Evolutionary conservation across 352 stramenopile genomes (phyloP).

Genomic region (Pythium myriotylum): DNA sequence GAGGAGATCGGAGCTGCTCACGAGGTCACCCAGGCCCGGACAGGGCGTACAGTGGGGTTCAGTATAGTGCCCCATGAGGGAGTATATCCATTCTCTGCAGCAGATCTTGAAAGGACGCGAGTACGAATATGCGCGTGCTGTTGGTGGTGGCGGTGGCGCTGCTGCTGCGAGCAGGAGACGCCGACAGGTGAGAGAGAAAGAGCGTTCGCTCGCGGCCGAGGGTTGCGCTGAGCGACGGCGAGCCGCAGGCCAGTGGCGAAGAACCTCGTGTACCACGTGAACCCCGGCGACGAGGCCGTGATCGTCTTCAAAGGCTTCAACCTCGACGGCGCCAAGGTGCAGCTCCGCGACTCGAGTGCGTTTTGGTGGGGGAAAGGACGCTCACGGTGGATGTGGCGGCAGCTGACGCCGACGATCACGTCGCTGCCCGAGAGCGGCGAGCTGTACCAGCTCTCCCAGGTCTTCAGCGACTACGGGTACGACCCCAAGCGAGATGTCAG

Average conservation of each 20-base stretch:
- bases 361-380: no score
- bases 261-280: constrained; percentile 76
- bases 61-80: not conserved
- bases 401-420: constrained; percentile 82
- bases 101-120: constrained; percentile 12
- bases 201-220: not conserved
- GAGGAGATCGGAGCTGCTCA: no score
- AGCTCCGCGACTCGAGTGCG: no score
- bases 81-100: no score
- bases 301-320: constrained; percentile 86
- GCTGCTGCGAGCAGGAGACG: not conserved
- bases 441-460: constrained; percentile 89
- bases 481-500: constrained; percentile 78
- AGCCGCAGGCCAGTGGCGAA: constrained; percentile 52
- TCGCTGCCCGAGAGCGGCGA: constrained; percentile 78
- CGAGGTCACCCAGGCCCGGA: no score
- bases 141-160: not conserved
- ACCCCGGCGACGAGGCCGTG: constrained; percentile 70
- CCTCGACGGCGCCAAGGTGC: constrained; percentile 46
- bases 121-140: not conserved
- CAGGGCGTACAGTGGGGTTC: not conserved
- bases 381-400: no score
- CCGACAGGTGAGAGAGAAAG: constrained; percentile 2
- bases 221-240: not conserved
- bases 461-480: constrained; percentile 89